Evolutionary conservation across 768 basidiomycete genomes (phyloP), one percentile per base, ranked within the genome.

Genomic region (Xerocomellus dryophilus): DNA sequence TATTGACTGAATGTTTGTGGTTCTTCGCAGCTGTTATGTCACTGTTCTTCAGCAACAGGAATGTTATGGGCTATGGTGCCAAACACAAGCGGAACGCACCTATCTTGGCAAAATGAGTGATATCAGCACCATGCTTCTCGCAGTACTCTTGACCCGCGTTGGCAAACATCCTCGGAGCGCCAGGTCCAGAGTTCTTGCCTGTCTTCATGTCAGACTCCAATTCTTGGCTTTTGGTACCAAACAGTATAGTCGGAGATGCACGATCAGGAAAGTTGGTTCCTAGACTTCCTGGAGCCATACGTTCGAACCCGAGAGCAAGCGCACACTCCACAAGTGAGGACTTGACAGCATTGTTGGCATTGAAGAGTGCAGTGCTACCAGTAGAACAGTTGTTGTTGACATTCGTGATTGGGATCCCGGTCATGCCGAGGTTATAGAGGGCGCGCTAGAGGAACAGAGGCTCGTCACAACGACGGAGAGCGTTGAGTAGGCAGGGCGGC

Each of bases 321-420:
- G 85, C 81, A 65, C 90, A 92, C 50, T 89, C 85, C 2, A 75
- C 81, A 51, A 84, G 77, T 14, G 86, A 86, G 38, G 78, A 79
- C 66, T 85, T 88, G 42, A 93, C 82, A 9, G 81, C 77, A 21
- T 78, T 83, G 59, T 86, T 86, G 7, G 86, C 88, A 43, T 87
- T 80, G 67, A 80, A 89, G 20, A 93, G 76, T 6, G 92, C 90
- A 0, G 87, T 79, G 46, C 85, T 86, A 5, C 90, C 90, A 0
- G 90, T 90, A 4, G 90, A 85, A 63, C 90, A 92, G 69, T 90
- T 90, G 71, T 93, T 93, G 75, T 90, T 92, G 40, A 93, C 88
- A 61, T 93, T 93, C 46, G 86, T 79, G 63, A 93, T 85, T 0
- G 91, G 90, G 53, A 93, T 92, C 32, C 83, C 78, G 1, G 90